These are phyloP conservation scores for Coniochaeta prunicola DNA, from an alignment of 2,329 filamentous ascomycete species.

Conservation along the genomic window DNA sequence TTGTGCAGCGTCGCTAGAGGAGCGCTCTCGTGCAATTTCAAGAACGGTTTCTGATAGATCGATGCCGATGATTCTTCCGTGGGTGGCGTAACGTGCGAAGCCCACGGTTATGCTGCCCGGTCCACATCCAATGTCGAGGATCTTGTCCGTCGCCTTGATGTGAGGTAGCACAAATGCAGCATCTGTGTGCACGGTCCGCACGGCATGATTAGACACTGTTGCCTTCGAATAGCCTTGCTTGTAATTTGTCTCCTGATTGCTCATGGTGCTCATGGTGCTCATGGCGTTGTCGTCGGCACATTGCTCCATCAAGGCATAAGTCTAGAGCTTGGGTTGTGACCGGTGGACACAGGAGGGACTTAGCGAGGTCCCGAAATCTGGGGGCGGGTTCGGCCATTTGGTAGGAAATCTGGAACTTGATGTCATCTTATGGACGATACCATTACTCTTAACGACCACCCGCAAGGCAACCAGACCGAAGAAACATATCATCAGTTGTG, in stretches of 20 bases:
- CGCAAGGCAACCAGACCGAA: too few species aligned
- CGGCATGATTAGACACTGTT: slow-evolving; percentile 27
- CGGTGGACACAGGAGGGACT: too few species aligned
- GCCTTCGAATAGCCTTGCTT: slow-evolving; percentile 30
- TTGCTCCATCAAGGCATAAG: neutral
- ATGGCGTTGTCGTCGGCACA: too few species aligned
- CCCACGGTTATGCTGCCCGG: slow-evolving; percentile 40
- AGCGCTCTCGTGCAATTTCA: slow-evolving; percentile 19
- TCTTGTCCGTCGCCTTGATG: slow-evolving; percentile 26
- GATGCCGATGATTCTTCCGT: slow-evolving; percentile 30
- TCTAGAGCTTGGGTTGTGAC: neutral
- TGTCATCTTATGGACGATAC: neutral
- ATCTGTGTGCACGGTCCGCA: slow-evolving; percentile 34
- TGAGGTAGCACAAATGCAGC: slow-evolving; percentile 33
- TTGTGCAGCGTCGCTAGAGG: slow-evolving; percentile 2
- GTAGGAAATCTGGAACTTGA: too few species aligned
- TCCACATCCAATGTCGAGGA: slow-evolving; percentile 41
- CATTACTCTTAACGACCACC: too few species aligned
- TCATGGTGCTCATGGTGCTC: neutral
- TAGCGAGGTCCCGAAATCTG: too few species aligned
- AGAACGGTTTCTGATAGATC: slow-evolving; percentile 27
- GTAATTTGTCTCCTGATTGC: slow-evolving; percentile 15
- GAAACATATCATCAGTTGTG: neutral
- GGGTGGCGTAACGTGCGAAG: slow-evolving; percentile 29
- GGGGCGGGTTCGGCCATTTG: too few species aligned